phyloP scores from a whole-genome alignment of 78 protist genomes.

The Bigelowiella natans region DNA sequence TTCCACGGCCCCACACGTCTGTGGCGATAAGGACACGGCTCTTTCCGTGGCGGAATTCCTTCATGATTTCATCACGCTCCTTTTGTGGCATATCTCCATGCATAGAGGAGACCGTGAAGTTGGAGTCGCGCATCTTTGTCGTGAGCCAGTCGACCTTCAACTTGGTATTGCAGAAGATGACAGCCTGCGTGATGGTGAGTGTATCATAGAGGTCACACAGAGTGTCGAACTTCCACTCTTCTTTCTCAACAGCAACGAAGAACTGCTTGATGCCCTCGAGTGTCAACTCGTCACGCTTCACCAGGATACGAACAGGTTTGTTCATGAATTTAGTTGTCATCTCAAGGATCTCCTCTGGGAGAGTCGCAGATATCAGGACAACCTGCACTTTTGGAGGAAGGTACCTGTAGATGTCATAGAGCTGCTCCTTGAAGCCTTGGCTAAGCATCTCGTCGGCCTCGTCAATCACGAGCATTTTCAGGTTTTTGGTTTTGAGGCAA shows the following conservation, averaged over 20 bases:
- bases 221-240: slow-evolving; percentile 98
- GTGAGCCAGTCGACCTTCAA: slow-evolving; percentile 76
- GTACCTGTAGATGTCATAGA: slow-evolving; percentile 47
- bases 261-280: slow-evolving; percentile 78
- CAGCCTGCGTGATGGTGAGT: slow-evolving; percentile 90
- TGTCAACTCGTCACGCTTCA: slow-evolving; percentile 95
- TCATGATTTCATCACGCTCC: neutral
- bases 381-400: slow-evolving; percentile 47
- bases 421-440: slow-evolving; percentile 62
- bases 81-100: slow-evolving; percentile 86
- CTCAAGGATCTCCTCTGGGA: slow-evolving; percentile 60
- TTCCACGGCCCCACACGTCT: slow-evolving; percentile 86
- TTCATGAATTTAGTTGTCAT: slow-evolving; percentile 87
- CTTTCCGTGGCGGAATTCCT: slow-evolving; percentile 68
- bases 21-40: slow-evolving; percentile 86
- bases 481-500: slow-evolving; percentile 8
- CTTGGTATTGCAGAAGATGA: slow-evolving; percentile 92
- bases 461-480: slow-evolving; percentile 89
- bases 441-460: slow-evolving; percentile 99
- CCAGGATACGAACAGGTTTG: slow-evolving; percentile 73
- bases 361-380: slow-evolving; percentile 52
- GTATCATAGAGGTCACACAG: slow-evolving; percentile 95
- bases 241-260: slow-evolving; percentile 89
- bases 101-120: slow-evolving; percentile 85
- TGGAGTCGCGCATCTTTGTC: slow-evolving; percentile 67